These are phyloP conservation scores for Lentinus tigrinus DNA, from an alignment of 768 basidiomycete genomes.

Conservation along the genomic window DNA sequence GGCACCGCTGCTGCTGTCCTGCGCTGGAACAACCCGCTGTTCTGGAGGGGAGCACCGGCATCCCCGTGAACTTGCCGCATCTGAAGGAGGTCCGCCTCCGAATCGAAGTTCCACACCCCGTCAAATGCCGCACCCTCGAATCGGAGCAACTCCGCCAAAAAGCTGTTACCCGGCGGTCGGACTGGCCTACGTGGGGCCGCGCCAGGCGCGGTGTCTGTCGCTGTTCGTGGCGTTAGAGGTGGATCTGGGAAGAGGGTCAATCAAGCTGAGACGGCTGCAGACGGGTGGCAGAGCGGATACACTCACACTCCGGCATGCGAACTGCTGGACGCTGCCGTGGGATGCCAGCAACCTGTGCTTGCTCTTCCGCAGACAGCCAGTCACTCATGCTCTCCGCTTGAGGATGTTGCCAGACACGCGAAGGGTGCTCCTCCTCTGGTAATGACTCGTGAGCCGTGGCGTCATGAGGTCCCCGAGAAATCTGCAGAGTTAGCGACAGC, in stretches of 20 bases:
- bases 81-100: no score
- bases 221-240: not conserved
- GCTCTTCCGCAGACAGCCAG: conserved; percentile 25
- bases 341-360: not conserved
- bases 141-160: not conserved
- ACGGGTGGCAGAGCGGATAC: no score
- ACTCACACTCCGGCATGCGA: conserved; percentile 12
- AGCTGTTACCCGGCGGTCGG: not conserved
- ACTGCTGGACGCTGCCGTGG: conserved; percentile 5
- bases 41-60: no score
- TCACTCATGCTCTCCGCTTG: conserved; percentile 13
- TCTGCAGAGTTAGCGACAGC: conserved; percentile 55
- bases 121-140: no score
- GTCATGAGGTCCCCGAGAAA: not conserved
- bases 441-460: not conserved
- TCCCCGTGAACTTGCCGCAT: no score
- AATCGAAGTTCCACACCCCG: no score
- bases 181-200: not conserved
- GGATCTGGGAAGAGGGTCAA: not conserved
- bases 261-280: not conserved
- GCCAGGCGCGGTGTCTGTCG: not conserved
- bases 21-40: no score
- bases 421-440: not conserved
- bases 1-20: not conserved
- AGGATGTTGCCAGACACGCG: conserved; percentile 22